Percentiles rank a stretch among this genome's conserved stretches.
These are phyloP conservation scores for Solanum sitiens DNA, from an alignment of 257 asterid genomes.

Conservation along the genomic window DNA sequence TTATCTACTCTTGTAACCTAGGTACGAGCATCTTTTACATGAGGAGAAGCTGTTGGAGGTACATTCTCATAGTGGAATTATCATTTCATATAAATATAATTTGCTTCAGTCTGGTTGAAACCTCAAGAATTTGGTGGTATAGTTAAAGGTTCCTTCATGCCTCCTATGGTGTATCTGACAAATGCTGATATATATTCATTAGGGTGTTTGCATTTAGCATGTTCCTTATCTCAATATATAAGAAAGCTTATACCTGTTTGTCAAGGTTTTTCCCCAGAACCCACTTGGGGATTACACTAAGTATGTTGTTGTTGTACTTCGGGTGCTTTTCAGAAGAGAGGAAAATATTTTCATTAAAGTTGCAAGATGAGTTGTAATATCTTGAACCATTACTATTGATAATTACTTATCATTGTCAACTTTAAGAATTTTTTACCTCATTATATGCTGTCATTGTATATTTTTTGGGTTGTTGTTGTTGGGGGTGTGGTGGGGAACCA, in stretches of 20 bases:
- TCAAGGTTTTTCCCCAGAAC: neutral
- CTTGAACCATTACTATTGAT: neutral
- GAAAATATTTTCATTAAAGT: neutral
- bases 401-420: neutral
- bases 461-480: neutral
- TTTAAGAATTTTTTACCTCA: neutral
- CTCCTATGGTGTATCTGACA: neutral
- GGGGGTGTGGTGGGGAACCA: neutral
- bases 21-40: conserved; percentile 75
- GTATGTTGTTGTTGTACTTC: neutral
- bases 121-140: neutral
- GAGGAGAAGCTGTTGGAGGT: conserved; percentile 97
- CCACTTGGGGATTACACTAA: neutral
- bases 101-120: neutral
- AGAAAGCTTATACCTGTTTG: neutral
- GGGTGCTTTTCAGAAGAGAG: neutral
- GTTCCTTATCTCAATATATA: neutral
- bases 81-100: neutral
- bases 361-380: neutral
- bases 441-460: neutral
- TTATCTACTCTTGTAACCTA: conserved; percentile 1
- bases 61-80: neutral
- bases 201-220: neutral
- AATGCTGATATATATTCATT: neutral
- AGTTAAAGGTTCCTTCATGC: neutral